Evolutionary conservation across 192 early-diverging fungal species (phyloP), one percentile per base, ranked within the genome.

Genomic region (Coemansia brasiliensis): DNA sequence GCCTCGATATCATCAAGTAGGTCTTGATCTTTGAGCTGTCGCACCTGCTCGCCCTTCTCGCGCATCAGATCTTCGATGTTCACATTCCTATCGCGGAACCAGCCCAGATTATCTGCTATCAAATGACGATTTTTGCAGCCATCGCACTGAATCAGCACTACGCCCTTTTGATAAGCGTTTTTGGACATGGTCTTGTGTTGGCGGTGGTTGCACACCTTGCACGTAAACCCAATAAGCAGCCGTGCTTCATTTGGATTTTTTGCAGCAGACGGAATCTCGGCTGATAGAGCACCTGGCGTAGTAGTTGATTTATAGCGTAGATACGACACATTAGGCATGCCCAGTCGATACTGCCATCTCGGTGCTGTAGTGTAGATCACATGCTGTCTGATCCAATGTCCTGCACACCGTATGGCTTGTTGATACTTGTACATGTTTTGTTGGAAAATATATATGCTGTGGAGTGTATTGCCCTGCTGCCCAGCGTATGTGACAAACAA

Each of bases 71-170:
- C 86, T 67, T 96, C 92, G 35, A 98, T 82, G 11, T 84, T 94
- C 12, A 83, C 77, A 22, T 65, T 83, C 1, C 68, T 67, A 65
- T 81, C 92, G 67, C 75, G 79, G 74, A 92, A 98, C 95, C 95
- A 98, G 1, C 95, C 96, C 45, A 96, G 69, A 81, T 99, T 90
- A 65, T 99, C 97, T 1, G 97, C 97, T 74, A 99, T 97, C 52
- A 99, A 65, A 67, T 99, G 97, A 12, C 86, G 78, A 61, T 91
- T 93, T 63, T 89, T 83, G 82, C 97, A 99, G 11, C 81, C 81
- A 27, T 93, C 89, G 66, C 95, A 99, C 65, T 87, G 84, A 49
- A 98, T 94, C 52, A 99, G 83, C 11, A 99, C 94, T 4, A 99
- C 94, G 13, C 97, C 97, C 5, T 87, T 86, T 20, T 84, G 63